Conservation (phyloP, 306 rosid genomes). For the Cucumis hystrix region DNA sequence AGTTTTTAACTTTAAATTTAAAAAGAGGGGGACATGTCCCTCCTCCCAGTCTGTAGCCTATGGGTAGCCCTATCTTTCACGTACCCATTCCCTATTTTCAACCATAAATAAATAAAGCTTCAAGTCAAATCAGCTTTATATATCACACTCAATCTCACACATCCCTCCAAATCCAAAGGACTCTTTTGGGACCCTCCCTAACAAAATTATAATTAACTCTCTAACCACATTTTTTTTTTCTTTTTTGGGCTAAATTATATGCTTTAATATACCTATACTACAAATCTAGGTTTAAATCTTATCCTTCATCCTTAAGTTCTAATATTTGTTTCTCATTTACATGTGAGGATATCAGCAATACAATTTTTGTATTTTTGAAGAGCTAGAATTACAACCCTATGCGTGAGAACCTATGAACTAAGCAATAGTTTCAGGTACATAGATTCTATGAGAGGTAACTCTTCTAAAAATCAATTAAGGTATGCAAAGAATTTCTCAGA, state of each 20-base stretch:
- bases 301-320: not conserved
- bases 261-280: not conserved
- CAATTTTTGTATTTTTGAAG: no score
- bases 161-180: constrained; percentile 2
- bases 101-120: constrained; percentile 6
- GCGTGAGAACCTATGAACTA: no score
- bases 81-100: constrained; percentile 12
- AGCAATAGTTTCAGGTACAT: no score
- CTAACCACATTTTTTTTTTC: not conserved
- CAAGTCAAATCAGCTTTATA: constrained; percentile 6
- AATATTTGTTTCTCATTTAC: no score
- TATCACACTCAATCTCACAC: not conserved
- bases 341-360: no score
- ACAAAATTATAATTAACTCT: not conserved
- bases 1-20: not conserved
- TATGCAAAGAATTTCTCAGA: no score
- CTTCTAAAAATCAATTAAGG: no score
- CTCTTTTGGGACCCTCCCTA: not conserved
- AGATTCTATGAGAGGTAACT: no score
- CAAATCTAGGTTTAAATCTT: not conserved
- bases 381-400: no score
- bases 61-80: not conserved
- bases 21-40: not conserved
- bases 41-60: not conserved
- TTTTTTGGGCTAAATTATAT: not conserved